These are phyloP conservation scores for Torrubiellomyces zombiae DNA, from an alignment of 2,329 filamentous ascomycete genomes.

Conservation along the genomic window DNA sequence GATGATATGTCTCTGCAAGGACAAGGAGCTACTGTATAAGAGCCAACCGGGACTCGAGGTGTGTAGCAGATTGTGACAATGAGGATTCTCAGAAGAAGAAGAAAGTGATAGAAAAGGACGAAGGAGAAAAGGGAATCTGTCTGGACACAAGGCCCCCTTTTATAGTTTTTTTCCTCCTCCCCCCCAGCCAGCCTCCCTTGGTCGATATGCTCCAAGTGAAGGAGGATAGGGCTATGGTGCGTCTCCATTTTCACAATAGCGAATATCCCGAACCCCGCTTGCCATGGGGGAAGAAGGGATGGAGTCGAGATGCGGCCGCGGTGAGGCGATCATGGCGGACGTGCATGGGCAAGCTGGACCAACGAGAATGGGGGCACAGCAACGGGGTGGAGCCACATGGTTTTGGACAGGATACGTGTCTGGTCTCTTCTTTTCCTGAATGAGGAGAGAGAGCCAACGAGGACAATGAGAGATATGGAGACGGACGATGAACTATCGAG, in stretches of 20 bases:
- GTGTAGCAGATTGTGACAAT: constrained; percentile 1
- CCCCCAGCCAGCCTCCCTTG: constrained; percentile 15
- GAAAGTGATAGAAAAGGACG: constrained; percentile 30
- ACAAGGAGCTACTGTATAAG: no score
- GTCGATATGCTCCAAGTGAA: constrained; percentile 17
- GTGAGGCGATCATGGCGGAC: constrained; percentile 17
- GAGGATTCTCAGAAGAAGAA: constrained; percentile 3
- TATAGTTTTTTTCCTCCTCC: no score
- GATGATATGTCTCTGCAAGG: no score
- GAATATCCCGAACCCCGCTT: constrained; percentile 23
- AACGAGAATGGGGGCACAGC: no score
- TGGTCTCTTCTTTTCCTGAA: no score
- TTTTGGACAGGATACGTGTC: no score
- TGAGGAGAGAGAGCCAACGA: constrained; percentile 6
- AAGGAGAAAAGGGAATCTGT: constrained; percentile 27
- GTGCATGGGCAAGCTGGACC: constrained; percentile 18
- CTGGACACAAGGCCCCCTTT: constrained; percentile 38
- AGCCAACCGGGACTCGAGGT: no score
- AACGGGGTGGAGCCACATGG: constrained; percentile 8
- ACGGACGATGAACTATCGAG: constrained; percentile 2
- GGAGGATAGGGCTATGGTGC: no score
- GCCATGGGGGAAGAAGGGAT: constrained; percentile 13
- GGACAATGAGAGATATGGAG: constrained; percentile 2
- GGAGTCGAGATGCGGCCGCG: constrained; percentile 10
- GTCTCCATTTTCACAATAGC: constrained; percentile 28